Evolutionary conservation across 1,284 basidiomycete genomes (phyloP).

Genomic region (Melanopsichium pennsylvanicum): DNA sequence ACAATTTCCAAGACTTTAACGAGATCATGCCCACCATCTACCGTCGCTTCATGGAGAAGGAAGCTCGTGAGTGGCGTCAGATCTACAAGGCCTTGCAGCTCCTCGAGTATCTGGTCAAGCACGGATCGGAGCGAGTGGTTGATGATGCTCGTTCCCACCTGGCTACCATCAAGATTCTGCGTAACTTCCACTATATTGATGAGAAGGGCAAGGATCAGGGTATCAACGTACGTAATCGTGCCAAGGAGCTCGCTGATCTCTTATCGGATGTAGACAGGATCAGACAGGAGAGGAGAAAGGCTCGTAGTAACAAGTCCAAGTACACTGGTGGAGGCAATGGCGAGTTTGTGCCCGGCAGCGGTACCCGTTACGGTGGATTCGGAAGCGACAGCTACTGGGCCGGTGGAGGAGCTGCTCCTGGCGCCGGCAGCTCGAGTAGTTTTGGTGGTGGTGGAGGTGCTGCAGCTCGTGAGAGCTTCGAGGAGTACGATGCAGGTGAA

Average conservation of each 20-base stretch:
- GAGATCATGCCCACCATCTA: conserved; percentile 99
- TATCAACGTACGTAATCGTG: conserved; percentile 95
- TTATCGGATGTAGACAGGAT: conserved; percentile 91
- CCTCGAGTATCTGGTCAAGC: conserved; percentile 93
- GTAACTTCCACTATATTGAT: conserved; percentile 98
- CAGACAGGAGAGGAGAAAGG: conserved; percentile 86
- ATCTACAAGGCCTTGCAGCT: conserved; percentile 99
- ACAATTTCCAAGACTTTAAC: conserved; percentile 97
- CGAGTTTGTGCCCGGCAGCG: conserved; percentile 73
- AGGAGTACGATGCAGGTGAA: conserved; percentile 97
- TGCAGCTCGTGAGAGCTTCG: conserved; percentile 70
- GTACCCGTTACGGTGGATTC: conserved; percentile 79
- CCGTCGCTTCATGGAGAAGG: conserved; percentile 81
- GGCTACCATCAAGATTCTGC: conserved; percentile 94
- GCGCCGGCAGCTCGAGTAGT: conserved; percentile 69
- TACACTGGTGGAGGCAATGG: conserved; percentile 88
- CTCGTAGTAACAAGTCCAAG: conserved; percentile 89
- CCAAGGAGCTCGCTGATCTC: conserved; percentile 88
- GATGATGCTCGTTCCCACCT: conserved; percentile 95
- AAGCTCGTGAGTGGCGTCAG: conserved; percentile 96
- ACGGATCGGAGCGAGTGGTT: conserved; percentile 97
- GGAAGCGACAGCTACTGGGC: conserved; percentile 74
- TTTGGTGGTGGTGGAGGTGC: conserved; percentile 72
- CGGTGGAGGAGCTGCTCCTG: conserved; percentile 69
- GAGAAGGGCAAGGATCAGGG: conserved; percentile 99